phyloP scores from a whole-genome alignment of 306 rosid species.

The Aeschynomene evenia region DNA sequence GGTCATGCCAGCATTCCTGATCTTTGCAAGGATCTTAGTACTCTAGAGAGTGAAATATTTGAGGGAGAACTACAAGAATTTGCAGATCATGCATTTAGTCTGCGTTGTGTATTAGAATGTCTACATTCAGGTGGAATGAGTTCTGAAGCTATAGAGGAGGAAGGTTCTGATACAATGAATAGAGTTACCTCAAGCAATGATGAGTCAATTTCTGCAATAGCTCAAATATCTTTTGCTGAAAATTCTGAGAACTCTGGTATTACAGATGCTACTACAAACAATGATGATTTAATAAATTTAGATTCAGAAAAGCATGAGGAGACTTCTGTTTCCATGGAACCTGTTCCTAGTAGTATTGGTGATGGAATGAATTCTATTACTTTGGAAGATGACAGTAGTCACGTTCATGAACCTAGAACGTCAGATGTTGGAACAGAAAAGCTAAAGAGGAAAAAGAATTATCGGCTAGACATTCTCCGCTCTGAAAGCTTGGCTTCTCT shows the following conservation, averaged over 20 bases:
- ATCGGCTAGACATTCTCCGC: slow-evolving; percentile 85
- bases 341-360: slow-evolving; percentile 33
- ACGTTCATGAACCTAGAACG: slow-evolving; percentile 37
- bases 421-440: slow-evolving; percentile 50
- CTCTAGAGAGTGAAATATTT: slow-evolving; percentile 80
- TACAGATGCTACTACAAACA: slow-evolving; percentile 33
- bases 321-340: slow-evolving; percentile 44
- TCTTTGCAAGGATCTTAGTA: slow-evolving; percentile 92
- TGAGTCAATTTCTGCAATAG: slow-evolving; percentile 42
- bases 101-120: slow-evolving; percentile 88
- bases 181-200: slow-evolving; percentile 46
- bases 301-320: slow-evolving; percentile 37
- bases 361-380: slow-evolving; percentile 42
- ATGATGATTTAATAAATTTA: slow-evolving; percentile 36
- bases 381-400: slow-evolving; percentile 41
- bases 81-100: slow-evolving; percentile 96
- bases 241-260: slow-evolving; percentile 33
- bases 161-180: slow-evolving; percentile 39
- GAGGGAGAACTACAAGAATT: slow-evolving; percentile 97
- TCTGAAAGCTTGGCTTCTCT: slow-evolving; percentile 98
- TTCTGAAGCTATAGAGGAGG: slow-evolving; percentile 45
- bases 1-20: slow-evolving; percentile 88
- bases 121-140: slow-evolving; percentile 78
- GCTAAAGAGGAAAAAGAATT: slow-evolving; percentile 59
- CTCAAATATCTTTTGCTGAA: slow-evolving; percentile 44